Evolutionary conservation across 352 stramenopile species (phyloP).

Genomic region (Globisporangium paroecandrum): DNA sequence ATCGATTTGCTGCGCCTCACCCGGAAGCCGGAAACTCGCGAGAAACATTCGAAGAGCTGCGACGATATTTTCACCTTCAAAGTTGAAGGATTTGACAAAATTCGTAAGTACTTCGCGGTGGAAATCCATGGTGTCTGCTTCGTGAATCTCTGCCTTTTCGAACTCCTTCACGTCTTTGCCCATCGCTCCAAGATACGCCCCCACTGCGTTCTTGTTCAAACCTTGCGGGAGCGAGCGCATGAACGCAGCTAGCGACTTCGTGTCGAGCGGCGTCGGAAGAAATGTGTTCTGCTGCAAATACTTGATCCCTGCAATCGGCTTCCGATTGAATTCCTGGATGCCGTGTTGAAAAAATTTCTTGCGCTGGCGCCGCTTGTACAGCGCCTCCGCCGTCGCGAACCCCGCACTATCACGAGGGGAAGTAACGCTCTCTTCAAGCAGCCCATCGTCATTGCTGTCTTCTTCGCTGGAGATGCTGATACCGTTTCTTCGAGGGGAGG

Average conservation of each 20-base stretch:
- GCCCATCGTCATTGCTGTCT: constrained; percentile 28
- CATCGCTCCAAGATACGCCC: constrained; percentile 83
- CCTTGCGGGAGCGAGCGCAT: constrained; percentile 75
- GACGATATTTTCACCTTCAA: constrained; percentile 72
- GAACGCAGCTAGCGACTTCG: constrained; percentile 81
- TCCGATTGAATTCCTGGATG: constrained; percentile 94
- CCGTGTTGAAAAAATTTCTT: constrained; percentile 85
- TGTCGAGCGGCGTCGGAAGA: constrained; percentile 71
- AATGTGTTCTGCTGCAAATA: constrained; percentile 80
- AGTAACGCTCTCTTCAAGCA: constrained; percentile 27
- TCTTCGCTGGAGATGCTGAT: constrained; percentile 24
- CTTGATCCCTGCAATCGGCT: constrained; percentile 87
- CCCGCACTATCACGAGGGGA: constrained; percentile 7
- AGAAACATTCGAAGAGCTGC: constrained; percentile 80
- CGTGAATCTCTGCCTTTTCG: constrained; percentile 67
- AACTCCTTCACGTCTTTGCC: constrained; percentile 77
- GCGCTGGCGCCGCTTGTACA: constrained; percentile 64
- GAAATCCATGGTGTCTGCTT: constrained; percentile 84
- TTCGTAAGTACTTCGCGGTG: constrained; percentile 66
- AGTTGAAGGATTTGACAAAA: constrained; percentile 83
- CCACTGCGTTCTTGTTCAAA: constrained; percentile 81
- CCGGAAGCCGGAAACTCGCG: constrained; percentile 77
- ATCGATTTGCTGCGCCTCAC: constrained; percentile 88
- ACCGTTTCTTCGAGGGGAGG: background rate
- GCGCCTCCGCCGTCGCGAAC: constrained; percentile 41